Conservation (phyloP, 2,329 filamentous ascomycete genomes). For the Xylogone sp. region DNA sequence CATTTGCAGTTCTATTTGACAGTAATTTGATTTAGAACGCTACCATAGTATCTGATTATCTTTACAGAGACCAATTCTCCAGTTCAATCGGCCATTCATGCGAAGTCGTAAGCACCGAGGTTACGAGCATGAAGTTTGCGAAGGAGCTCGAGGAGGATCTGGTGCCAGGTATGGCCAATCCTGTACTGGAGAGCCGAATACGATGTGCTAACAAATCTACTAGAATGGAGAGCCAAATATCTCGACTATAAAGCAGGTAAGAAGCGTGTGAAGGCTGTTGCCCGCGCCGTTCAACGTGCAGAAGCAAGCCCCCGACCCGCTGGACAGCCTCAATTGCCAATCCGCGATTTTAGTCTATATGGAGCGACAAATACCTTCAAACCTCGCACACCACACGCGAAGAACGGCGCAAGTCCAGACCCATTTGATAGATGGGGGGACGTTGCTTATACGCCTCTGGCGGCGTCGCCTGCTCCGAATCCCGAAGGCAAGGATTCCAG, state of each 20-base stretch:
- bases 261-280: constrained; percentile 84
- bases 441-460: constrained; percentile 7
- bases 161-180: constrained; percentile 62
- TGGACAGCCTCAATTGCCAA: constrained; percentile 1
- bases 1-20: background rate
- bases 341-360: constrained; percentile 2
- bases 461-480: constrained; percentile 15
- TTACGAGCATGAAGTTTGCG: constrained; percentile 54
- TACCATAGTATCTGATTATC: too few relatives aligned
- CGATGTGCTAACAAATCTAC: constrained; percentile 5
- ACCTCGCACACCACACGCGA: constrained; percentile 5
- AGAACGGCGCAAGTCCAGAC: background rate
- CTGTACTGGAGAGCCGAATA: constrained; percentile 4
- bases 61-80: too few relatives aligned
- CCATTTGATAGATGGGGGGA: background rate
- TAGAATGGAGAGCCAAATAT: constrained; percentile 91
- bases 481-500: constrained; percentile 14
- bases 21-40: background rate
- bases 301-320: constrained; percentile 43
- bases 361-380: constrained; percentile 17
- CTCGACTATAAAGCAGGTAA: constrained; percentile 94
- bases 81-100: background rate
- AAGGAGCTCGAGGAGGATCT: constrained; percentile 83
- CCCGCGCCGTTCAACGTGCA: constrained; percentile 64
- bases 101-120: background rate